phyloP scores from a whole-genome alignment of 208 protist genomes.

The Acanthamoeba lenticulata region DNA sequence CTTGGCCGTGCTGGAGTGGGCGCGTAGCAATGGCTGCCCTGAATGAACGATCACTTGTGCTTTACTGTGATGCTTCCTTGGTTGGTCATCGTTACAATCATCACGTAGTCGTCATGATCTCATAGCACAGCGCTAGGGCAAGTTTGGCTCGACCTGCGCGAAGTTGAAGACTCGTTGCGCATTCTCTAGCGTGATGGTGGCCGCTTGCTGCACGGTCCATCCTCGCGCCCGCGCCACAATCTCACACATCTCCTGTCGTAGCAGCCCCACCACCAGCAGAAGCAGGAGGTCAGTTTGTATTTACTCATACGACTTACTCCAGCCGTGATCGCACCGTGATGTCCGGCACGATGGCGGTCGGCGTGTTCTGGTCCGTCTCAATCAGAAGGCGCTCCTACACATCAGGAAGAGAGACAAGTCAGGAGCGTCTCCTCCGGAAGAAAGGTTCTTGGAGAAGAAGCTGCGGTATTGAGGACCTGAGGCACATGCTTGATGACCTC shows the following conservation, averaged over 20 bases:
- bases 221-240: constrained; percentile 4
- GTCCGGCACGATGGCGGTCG: background rate
- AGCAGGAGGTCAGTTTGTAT: too few species aligned
- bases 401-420: background rate
- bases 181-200: background rate
- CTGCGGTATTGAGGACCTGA: background rate
- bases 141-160: background rate
- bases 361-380: constrained; percentile 46
- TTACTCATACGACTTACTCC: too few species aligned
- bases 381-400: constrained; percentile 29
- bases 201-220: constrained; percentile 1
- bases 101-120: too few species aligned
- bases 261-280: background rate
- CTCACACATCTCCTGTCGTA: constrained; percentile 8
- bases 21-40: background rate
- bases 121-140: too few species aligned
- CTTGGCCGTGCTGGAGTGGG: too few species aligned
- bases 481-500: constrained; percentile 58
- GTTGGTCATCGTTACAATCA: too few species aligned
- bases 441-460: background rate
- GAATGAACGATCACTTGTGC: too few species aligned
- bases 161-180: constrained; percentile 5
- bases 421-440: too few species aligned
- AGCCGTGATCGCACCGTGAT: background rate
- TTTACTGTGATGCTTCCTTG: too few species aligned